Evolutionary conservation across 2,329 filamentous ascomycete species (phyloP), one percentile per base, ranked within the genome.

Genomic region (Talaromyces sp.): DNA sequence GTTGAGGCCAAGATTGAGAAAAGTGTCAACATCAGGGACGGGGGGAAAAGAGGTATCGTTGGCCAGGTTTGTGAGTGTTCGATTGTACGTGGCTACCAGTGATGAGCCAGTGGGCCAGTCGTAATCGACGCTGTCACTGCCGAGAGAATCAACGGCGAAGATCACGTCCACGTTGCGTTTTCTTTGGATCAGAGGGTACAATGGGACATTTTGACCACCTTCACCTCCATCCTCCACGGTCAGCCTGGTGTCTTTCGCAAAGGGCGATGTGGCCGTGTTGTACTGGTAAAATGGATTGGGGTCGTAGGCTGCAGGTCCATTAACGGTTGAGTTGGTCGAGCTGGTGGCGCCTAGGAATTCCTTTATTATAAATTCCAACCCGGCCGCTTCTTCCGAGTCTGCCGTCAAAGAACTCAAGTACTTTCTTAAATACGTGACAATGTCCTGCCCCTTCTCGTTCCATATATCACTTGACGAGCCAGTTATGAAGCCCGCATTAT

Each of bases 401-500:
- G 41, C 19, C 41, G 41, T 14, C 80, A 76, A 96, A 96, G 82
- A 96, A 96, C 1, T 96, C 81, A 32, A 29, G 27, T 10, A 19
- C 7, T 54, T 2, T 13, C 19, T 29, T 27, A 54, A 21, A 7
- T 5, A 24, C 2, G 26, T 17, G 24, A 14, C 52, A 26, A 54
- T 31, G 7, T 54, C 52, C 26, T 2, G 11, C 2, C 29, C 29
- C 31, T 29, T 7, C 32, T 21, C 6, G 11, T 46, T 56, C 19
- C 32, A 46, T 35, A 46, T 56, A 24, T 56, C 54, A 21, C 54
- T 56, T 11, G 88, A 91, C 0, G 92, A 96, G 56, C 91, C 92
- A 85, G 96, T 91, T 29, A 96, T 80, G 70, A 85, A 96, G 9
- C 90, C 90, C 31, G 84, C 84, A 67, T 91, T 92, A 75, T 96